Percentiles rank a stretch among this genome's conserved stretches.
phyloP scores from a whole-genome alignment of 2,329 filamentous ascomycete genomes.

The Alternaria sp. region DNA sequence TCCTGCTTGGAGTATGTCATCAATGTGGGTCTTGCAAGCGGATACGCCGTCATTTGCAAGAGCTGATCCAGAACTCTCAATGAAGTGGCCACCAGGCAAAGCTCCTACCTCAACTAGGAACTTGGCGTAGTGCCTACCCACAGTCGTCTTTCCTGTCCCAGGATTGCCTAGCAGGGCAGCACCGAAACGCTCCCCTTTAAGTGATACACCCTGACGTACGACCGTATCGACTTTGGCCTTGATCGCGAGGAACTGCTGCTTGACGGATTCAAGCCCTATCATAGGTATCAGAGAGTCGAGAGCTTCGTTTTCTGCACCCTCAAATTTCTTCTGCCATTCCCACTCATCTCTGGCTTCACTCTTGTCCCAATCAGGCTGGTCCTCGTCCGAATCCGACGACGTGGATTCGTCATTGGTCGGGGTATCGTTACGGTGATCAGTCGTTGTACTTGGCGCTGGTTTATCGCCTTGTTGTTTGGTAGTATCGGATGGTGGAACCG shows the following conservation, averaged over 20 bases:
- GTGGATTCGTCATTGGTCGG: not conserved
- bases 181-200: constrained; percentile 66
- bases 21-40: constrained; percentile 63
- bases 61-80: constrained; percentile 72
- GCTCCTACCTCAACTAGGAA: constrained; percentile 68
- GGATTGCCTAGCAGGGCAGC: constrained; percentile 73
- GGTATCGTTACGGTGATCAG: not conserved
- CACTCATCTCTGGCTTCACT: constrained; percentile 60
- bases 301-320: constrained; percentile 58
- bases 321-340: constrained; percentile 63
- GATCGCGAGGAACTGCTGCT: constrained; percentile 66
- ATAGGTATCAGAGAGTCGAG: constrained; percentile 72
- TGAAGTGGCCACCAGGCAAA: constrained; percentile 65
- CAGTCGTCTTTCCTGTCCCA: constrained; percentile 79
- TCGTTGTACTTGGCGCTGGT: not conserved
- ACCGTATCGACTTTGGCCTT: constrained; percentile 68
- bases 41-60: constrained; percentile 68
- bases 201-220: constrained; percentile 62
- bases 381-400: not conserved
- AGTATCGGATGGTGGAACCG: not conserved
- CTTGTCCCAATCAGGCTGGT: constrained; percentile 16
- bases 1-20: constrained; percentile 61
- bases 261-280: constrained; percentile 71
- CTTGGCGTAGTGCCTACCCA: constrained; percentile 72
- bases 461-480: not conserved